Base-by-base conservation (phyloP, 129 eudicot species). In the Tanacetum coccineum region DNA sequence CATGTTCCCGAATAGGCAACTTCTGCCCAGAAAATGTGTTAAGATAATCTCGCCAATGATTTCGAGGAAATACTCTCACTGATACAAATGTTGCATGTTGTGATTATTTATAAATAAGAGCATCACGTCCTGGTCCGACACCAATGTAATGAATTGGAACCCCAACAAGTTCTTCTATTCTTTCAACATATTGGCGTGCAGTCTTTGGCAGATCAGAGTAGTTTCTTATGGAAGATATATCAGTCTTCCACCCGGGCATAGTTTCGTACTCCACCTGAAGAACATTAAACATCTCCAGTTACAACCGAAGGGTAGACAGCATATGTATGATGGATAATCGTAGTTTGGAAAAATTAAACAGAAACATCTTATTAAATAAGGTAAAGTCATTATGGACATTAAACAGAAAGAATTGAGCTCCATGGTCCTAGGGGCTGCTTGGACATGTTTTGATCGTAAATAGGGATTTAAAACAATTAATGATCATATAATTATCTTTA, bases 71-170 rank as follows among this genome's bases (percentile, higher is more conserved):
- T 72, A 32, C 52, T 19, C 59, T 56, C 21, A 2, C 9, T 26
- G 18, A 39, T 39, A 44, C 52, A 64, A 18, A 57, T 65, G 9
- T 22, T 45, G 20, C 55, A 64, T 40, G 45, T 25, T 13, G 4
- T 45, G 32, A 64, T 81, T 70, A 92, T 74, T 88, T 92, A 87
- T 84, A 87, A 55, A 92, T 88, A 50, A 92, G 89, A 71, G 98
- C 98, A 71, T 92, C 95, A 7, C 98, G 95, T 28, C 98, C 98
- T 0, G 98, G 98, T 4, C 98, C 98, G 6, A 84, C 80, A 50
- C 98, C 98, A 25, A 92, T 92, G 83, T 92, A 92, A 78, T 88
- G 91, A 54, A 92, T 69, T 48, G 98, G 98, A 22, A 88, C 86
- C 0, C 95, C 98, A 18, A 88, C 89, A 1, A 92, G 87, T 64